Conservation (phyloP, 2,329 filamentous ascomycete species). For the Septoria petroselini region DNA sequence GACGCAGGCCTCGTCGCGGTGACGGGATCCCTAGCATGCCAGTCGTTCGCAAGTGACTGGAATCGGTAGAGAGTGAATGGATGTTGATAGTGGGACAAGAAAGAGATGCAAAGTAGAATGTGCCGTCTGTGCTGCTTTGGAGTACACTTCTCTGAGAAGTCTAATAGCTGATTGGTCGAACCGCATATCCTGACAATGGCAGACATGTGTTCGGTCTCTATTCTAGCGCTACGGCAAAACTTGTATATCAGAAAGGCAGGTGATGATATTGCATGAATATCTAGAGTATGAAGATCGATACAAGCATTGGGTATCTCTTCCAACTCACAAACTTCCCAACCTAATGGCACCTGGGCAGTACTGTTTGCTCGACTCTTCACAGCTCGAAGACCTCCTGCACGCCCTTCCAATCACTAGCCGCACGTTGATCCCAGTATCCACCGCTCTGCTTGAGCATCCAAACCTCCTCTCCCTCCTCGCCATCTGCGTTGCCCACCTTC, state of each 20-base stretch:
- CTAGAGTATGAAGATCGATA: background rate
- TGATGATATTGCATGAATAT: too few species aligned
- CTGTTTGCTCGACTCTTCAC: constrained; percentile 17
- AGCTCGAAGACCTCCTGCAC: constrained; percentile 54
- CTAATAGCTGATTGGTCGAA: background rate
- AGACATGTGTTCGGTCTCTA: too few species aligned
- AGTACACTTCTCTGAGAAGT: too few species aligned
- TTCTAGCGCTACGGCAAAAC: too few species aligned
- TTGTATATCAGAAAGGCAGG: too few species aligned
- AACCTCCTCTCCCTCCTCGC: constrained; percentile 49
- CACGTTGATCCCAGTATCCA: constrained; percentile 89
- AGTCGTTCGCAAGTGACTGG: background rate
- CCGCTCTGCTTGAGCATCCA: constrained; percentile 71
- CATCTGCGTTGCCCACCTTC: constrained; percentile 50
- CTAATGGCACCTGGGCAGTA: background rate
- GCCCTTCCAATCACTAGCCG: constrained; percentile 62
- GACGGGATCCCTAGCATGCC: constrained; percentile 7
- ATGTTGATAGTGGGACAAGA: background rate
- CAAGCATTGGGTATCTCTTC: constrained; percentile 7
- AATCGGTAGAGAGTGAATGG: background rate
- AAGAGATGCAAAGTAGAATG: too few species aligned
- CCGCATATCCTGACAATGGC: background rate
- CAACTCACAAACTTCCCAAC: background rate
- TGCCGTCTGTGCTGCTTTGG: too few species aligned
- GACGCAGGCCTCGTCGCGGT: constrained; percentile 11